Percentiles rank a stretch among this genome's conserved stretches.
These are phyloP conservation scores for Colletotrichum lentis DNA, from an alignment of 2,329 filamentous ascomycete species.

Conservation along the genomic window DNA sequence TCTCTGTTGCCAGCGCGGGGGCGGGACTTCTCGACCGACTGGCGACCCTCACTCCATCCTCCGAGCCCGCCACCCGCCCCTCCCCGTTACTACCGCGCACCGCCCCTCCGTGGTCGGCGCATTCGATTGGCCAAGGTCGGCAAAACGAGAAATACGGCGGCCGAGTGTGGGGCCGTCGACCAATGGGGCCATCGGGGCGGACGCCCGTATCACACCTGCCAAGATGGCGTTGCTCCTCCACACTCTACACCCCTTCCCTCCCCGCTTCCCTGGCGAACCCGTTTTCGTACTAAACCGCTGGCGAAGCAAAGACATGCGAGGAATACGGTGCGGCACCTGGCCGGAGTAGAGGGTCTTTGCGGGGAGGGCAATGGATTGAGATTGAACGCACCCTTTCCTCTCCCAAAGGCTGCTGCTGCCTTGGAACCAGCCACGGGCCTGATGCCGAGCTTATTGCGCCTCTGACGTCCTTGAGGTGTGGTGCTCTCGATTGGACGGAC, in stretches of 20 bases:
- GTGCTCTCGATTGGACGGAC: not conserved
- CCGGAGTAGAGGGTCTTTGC: not conserved
- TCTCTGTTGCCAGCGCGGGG: not conserved
- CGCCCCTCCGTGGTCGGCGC: not conserved
- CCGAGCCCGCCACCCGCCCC: not conserved
- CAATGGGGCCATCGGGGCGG: conserved; percentile 4
- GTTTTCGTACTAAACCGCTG: not conserved
- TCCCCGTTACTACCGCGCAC: not conserved
- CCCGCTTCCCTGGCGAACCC: not conserved
- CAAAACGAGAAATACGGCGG: conserved; percentile 20
- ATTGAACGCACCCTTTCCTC: not conserved
- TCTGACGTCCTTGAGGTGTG: not conserved
- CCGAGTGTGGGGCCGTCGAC: conserved; percentile 12
- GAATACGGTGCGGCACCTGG: not conserved
- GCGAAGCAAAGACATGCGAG: conserved; percentile 4
- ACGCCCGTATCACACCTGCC: not conserved
- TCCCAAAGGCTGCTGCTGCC: not conserved
- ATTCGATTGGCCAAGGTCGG: not conserved
- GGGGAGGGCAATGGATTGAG: not conserved
- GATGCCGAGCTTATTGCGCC: not conserved
- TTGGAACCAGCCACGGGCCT: not conserved
- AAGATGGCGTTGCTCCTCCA: not conserved
- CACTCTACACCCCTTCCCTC: not conserved
- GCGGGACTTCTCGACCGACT: not conserved
- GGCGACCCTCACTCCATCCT: not conserved